Conservation (phyloP, 257 asterid genomes). For the Solanum corneliomulleri region DNA sequence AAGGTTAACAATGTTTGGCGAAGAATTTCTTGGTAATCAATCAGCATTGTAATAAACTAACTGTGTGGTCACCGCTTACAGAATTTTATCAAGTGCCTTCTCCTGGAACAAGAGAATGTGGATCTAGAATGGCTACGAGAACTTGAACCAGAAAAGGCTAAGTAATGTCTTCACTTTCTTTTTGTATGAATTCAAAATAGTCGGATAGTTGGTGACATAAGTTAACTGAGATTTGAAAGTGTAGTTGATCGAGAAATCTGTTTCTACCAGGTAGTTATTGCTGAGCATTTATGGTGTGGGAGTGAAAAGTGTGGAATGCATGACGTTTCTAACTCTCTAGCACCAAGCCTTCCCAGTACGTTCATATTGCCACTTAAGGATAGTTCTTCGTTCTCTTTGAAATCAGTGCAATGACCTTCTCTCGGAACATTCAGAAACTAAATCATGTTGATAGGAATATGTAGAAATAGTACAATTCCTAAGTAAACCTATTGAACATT, state of each 20-base stretch:
- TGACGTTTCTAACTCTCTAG: slow-evolving; percentile 45
- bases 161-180: neutral
- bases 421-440: neutral
- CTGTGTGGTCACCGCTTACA: neutral
- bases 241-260: neutral
- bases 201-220: neutral
- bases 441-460: neutral
- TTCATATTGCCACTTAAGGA: neutral
- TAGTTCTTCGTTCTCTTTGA: neutral
- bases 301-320: slow-evolving; percentile 58
- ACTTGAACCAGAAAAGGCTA: slow-evolving; percentile 1
- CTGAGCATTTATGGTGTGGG: slow-evolving; percentile 43
- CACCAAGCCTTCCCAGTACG: slow-evolving; percentile 58
- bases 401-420: neutral
- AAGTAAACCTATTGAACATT: neutral
- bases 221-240: neutral
- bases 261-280: slow-evolving; percentile 31
- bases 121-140: slow-evolving; percentile 12
- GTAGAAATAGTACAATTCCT: neutral
- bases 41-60: neutral
- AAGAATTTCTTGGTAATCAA: neutral
- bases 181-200: neutral
- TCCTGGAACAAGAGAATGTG: slow-evolving; percentile 2
- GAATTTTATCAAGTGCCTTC: slow-evolving; percentile 1
- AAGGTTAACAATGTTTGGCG: neutral